Percentiles rank a stretch among this genome's conserved stretches.
Conservation (phyloP, 768 basidiomycete genomes). For the Boletus subparvulus region DNA sequence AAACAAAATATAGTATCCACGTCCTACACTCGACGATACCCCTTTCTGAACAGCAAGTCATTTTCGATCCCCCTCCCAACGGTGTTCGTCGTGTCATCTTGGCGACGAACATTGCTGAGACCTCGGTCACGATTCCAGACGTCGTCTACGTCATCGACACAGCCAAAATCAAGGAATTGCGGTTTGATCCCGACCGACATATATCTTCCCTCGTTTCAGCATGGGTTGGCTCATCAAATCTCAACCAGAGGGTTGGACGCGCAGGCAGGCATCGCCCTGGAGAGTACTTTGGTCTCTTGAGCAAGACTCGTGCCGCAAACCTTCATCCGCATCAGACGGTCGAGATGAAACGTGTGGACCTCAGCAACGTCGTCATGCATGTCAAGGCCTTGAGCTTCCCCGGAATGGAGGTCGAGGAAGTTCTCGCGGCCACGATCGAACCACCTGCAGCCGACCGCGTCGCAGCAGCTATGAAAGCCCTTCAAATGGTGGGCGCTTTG, state of each 20-base stretch:
- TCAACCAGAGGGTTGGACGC: constrained; percentile 89
- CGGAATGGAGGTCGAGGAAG: constrained; percentile 81
- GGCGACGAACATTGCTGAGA: constrained; percentile 94
- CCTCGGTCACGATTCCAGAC: constrained; percentile 92
- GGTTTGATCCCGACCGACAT: constrained; percentile 85
- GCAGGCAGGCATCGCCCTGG: constrained; percentile 90
- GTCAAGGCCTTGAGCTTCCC: constrained; percentile 92
- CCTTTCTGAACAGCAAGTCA: constrained; percentile 81
- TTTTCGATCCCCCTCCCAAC: constrained; percentile 77
- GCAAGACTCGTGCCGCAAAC: constrained; percentile 54
- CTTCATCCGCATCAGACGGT: constrained; percentile 84
- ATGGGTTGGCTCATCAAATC: constrained; percentile 87
- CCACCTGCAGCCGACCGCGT: constrained; percentile 81
- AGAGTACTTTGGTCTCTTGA: constrained; percentile 85
- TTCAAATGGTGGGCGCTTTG: constrained; percentile 86
- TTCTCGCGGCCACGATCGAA: constrained; percentile 82
- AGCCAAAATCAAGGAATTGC: constrained; percentile 83
- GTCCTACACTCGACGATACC: constrained; percentile 89
- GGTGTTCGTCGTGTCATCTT: constrained; percentile 88
- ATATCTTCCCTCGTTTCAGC: constrained; percentile 88
- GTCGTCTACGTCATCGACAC: constrained; percentile 94
- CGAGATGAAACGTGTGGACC: constrained; percentile 90
- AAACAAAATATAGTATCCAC: constrained; percentile 64
- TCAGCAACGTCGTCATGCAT: constrained; percentile 94
- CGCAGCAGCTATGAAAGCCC: constrained; percentile 69